Base-by-base conservation (phyloP, 2,329 filamentous ascomycete genomes). In the Penicillium glabrum region DNA sequence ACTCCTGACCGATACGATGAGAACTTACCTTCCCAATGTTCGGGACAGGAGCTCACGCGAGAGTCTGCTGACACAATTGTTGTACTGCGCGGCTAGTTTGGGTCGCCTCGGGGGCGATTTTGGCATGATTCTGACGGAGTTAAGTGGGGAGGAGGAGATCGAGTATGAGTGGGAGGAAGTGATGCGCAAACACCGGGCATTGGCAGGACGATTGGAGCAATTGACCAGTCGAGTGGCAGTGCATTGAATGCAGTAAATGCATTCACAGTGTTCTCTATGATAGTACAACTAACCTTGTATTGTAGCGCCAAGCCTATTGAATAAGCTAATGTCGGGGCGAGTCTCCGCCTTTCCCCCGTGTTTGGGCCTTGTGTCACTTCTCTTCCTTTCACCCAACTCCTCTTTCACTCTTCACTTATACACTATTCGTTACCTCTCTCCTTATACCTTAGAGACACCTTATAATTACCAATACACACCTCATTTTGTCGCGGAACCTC, bases 61-160 rank as follows among this genome's bases (percentile, higher is more conserved):
- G 70, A 96, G 91, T 69, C 82, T 98, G 53, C 77, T 97, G 37
- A 98, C 93, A 0, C 93, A 98, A 72, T 90, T 97, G 0, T 78
- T 98, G 9, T 98, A 97, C 75, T 96, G 92, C 67, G 93, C 93
- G 0, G 90, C 91, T 46, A 97, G 93, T 75, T 78, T 99, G 48
- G 93, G 93, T 0, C 84, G 95, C 46, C 78, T 98, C 0, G 95
- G 95, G 2, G 93, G 91, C 1, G 95, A 99, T 72, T 99, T 99
- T 75, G 89, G 93, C 54, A 84, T 96, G 79, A 85, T 97, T 62
- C 82, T 98, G 56, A 91, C 92, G 0, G 68, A 86, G 37, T 67
- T 88, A 10, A 79, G 79, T 33, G 68, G 72, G 64, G 65, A 79
- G 68, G 70, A 69, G n/a, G 69, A 71, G 78, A 83, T 59, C 87